phyloP scores from a whole-genome alignment of 1,139 yeast species.

The Sugiyamaella japonica region DNA sequence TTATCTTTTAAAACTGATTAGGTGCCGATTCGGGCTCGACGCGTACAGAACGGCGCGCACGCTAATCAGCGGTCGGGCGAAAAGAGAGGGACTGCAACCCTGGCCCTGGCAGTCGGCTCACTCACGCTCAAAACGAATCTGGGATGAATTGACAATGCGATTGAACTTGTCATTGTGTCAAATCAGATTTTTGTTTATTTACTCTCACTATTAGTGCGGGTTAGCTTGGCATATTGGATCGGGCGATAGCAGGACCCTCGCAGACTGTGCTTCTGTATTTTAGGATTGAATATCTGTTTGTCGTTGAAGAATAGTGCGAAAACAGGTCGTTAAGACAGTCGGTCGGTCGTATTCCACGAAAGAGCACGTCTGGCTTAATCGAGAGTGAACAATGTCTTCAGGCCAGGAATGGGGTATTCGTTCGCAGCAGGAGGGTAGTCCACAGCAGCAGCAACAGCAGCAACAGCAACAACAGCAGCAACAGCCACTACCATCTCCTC shows the following conservation, averaged over 20 bases:
- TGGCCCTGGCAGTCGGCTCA: background rate
- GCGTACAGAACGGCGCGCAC: background rate
- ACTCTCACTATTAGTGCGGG: background rate
- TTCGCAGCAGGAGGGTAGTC: slow-evolving; percentile 8
- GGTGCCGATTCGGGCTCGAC: background rate
- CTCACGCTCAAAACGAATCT: background rate
- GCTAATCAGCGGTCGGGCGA: background rate
- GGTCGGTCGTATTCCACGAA: background rate
- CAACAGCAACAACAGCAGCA: slow-evolving; percentile 1
- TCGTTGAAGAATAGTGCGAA: background rate
- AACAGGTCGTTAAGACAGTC: background rate
- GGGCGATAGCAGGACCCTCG: too few species aligned
- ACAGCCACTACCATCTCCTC: slow-evolving; percentile 6
- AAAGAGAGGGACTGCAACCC: background rate
- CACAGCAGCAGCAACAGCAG: background rate
- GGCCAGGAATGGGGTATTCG: slow-evolving; percentile 13
- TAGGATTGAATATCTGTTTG: background rate
- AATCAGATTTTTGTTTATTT: background rate
- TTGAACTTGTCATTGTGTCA: background rate
- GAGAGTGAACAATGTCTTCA: background rate
- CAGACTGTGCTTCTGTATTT: background rate
- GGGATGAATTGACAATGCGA: slow-evolving; percentile 10
- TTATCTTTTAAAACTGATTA: too few species aligned
- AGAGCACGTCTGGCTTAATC: background rate
- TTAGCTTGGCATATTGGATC: too few species aligned